Percentiles rank a stretch among this genome's conserved stretches.
Evolutionary conservation across 2,329 filamentous ascomycete genomes (phyloP).

Genomic region (Pseudogymnoascus sp.): DNA sequence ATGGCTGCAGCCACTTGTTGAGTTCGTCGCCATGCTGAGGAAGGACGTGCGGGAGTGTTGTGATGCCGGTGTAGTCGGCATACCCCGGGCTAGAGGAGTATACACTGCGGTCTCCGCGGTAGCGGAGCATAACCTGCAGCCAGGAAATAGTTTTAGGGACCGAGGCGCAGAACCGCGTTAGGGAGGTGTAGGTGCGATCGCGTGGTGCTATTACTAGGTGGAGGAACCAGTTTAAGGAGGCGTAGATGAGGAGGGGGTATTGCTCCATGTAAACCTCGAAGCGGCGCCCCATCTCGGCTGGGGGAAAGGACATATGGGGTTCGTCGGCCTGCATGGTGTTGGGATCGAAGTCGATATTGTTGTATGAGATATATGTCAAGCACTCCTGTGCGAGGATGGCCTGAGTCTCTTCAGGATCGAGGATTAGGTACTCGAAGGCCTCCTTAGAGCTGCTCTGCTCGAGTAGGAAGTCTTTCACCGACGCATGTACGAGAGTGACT

Average conservation of each 20-base stretch:
- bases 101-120: background rate
- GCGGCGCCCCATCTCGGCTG: background rate
- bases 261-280: background rate
- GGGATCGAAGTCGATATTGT: background rate
- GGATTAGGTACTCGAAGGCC: background rate
- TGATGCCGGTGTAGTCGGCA: background rate
- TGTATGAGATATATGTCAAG: background rate
- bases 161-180: background rate
- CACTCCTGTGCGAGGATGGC: background rate
- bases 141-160: background rate
- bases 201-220: background rate
- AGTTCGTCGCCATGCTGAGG: background rate
- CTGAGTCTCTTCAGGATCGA: background rate
- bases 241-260: slow-evolving; percentile 5
- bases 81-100: background rate
- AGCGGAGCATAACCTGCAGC: background rate
- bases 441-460: background rate
- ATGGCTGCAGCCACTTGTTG: background rate
- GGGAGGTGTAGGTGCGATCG: background rate
- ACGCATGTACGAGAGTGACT: background rate
- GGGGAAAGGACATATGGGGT: background rate
- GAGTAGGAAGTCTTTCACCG: background rate
- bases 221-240: slow-evolving; percentile 1
- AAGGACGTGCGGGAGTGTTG: background rate
- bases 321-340: background rate